Evolutionary conservation across 306 rosid species (phyloP), one percentile per base, ranked within the genome.

Genomic region (Cicer judaicum): DNA sequence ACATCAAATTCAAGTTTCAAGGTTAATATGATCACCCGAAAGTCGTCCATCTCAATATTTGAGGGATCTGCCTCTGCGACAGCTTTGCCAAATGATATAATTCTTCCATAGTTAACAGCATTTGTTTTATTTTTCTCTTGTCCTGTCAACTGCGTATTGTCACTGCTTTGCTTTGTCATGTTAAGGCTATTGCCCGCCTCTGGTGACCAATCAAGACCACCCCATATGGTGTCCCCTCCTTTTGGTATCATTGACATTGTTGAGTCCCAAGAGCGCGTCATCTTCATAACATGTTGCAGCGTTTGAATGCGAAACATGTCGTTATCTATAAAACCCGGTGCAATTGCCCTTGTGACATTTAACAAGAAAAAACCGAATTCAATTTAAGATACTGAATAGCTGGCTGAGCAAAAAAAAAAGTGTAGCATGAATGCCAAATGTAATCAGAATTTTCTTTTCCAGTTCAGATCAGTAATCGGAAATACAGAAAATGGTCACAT

Each of bases 191-290:
- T 84, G 49, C 84, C 86, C 73, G 87, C 96, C 83, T 92, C 97
- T 15, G 97, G 97, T 18, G 90, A 89, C 96, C 96, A 88, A 82
- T 92, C 96, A 85, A 88, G 85, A 61, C 75, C 96, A 69, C 97
- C 97, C 97, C 97, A 92, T 77, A 92, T 89, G 36, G 85, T 79
- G 47, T 89, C 91, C 65, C 97, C 97, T 40, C 97, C 97, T 82
- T 63, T 92, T 43, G 97, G 97, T 76, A 92, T 85, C 97, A 92
- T 92, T 62, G 97, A 89, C 96, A 92, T 88, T 15, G 97, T 92
- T 46, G 97, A 84, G 80, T 92, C 97, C 96, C 96, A 92, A 4
- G 97, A 84, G 64, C 97, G 97, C 48, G 90, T 88, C 89, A 85
- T 89, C 88, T 50, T 89, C 97, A 92, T 92, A 8, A 86, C 90